Evolutionary conservation across 257 asterid genomes (phyloP).

Genomic region (Penstemon davidsonii): DNA sequence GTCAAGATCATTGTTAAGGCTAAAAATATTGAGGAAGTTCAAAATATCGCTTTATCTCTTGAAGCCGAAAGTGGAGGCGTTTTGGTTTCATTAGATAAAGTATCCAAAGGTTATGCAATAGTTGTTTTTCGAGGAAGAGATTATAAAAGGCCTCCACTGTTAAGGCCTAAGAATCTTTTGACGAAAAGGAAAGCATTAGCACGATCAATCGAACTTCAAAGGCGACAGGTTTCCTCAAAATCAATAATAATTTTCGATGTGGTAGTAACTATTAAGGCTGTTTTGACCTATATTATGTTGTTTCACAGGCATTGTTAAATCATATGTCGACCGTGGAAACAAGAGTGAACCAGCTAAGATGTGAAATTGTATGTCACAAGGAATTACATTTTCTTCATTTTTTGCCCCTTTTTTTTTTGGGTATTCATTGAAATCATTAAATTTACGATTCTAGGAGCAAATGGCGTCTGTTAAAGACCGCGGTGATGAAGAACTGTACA

Average conservation of each 20-base stretch:
- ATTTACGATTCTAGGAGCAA: conserved; percentile 53
- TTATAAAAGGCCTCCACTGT: conserved; percentile 60
- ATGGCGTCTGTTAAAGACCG: conserved; percentile 59
- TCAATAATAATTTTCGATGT: conserved; percentile 9
- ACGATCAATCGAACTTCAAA: conserved; percentile 95
- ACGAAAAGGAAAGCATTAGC: conserved; percentile 95
- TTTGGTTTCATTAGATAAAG: conserved; percentile 86
- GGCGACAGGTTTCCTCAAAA: conserved; percentile 63
- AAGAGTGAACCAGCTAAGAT: conserved; percentile 56
- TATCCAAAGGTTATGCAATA: conserved; percentile 90
- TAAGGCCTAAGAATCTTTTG: conserved; percentile 90
- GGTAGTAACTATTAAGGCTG: background rate
- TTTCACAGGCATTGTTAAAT: conserved; percentile 66
- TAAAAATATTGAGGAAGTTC: conserved; percentile 66
- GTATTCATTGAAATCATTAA: conserved; percentile 2
- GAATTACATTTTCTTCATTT: background rate
- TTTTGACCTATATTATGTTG: background rate
- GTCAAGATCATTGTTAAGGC: conserved; percentile 85
- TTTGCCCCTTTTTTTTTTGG: background rate
- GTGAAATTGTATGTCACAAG: conserved; percentile 59
- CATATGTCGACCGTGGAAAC: conserved; percentile 63
- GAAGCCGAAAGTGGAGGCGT: conserved; percentile 98
- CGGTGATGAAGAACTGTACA: conserved; percentile 67
- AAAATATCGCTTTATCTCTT: conserved; percentile 75
- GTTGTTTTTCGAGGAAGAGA: conserved; percentile 89